Evolutionary conservation across 768 basidiomycete genomes (phyloP).

Genomic region (Suillus subaureus): DNA sequence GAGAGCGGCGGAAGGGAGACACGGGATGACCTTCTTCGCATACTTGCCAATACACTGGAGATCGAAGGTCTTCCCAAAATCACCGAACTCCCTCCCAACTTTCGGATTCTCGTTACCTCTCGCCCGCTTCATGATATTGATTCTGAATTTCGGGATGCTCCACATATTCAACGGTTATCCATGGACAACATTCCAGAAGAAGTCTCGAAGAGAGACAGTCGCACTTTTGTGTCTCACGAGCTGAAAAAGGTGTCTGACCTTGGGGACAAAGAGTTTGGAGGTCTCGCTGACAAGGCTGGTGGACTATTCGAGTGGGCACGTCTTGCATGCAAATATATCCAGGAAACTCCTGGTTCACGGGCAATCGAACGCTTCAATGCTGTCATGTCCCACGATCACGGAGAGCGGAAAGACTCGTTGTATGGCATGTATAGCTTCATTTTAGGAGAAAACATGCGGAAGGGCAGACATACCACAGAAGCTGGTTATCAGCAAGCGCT

Average conservation of each 20-base stretch:
- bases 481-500: background rate
- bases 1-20: conserved; percentile 10
- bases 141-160: background rate
- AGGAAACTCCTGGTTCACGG: background rate
- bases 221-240: background rate
- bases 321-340: conserved; percentile 8
- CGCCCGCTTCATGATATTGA: conserved; percentile 10
- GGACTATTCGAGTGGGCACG: conserved; percentile 15
- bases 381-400: background rate
- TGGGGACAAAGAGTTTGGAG: background rate
- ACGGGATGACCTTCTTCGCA: conserved; percentile 24
- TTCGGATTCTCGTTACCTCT: conserved; percentile 17
- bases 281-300: background rate
- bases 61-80: background rate
- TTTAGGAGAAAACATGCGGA: background rate
- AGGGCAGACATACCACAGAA: background rate
- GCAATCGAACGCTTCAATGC: background rate
- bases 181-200: background rate
- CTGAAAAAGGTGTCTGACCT: background rate
- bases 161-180: background rate
- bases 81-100: conserved; percentile 9
- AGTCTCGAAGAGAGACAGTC: background rate
- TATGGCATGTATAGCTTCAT: background rate
- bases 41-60: conserved; percentile 11
- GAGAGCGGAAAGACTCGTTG: background rate